Percentiles rank a stretch among this genome's conserved stretches.
Conservation (phyloP, 163 green algal genomes). For the Volvox carteri region DNA sequence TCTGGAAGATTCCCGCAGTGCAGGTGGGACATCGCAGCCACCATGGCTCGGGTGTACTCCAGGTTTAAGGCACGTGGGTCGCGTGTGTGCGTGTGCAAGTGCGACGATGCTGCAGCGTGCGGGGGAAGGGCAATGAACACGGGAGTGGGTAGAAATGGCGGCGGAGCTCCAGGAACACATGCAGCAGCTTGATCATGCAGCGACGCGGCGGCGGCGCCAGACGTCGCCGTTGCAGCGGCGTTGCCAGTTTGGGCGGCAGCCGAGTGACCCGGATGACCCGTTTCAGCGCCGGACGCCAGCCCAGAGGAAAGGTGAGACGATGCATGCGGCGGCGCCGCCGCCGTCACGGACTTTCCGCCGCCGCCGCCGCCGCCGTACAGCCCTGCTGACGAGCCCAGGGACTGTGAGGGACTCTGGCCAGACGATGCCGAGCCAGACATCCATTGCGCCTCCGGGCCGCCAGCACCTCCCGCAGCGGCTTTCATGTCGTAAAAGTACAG, state of each 20-base stretch:
- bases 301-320: not conserved
- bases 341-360: not conserved
- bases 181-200: not conserved
- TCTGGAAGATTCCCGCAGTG: not conserved
- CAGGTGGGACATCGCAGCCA: not conserved
- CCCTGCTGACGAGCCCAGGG: conserved; percentile 14
- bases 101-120: not conserved
- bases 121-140: not conserved
- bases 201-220: not conserved
- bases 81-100: not conserved
- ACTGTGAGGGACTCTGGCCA: conserved; percentile 18
- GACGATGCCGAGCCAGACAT: conserved; percentile 1
- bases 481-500: conserved; percentile 23
- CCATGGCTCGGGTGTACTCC: conserved; percentile 34
- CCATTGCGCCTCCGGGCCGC: not conserved
- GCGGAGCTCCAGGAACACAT: no score
- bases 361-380: not conserved
- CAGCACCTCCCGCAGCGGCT: not conserved
- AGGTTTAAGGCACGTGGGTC: not conserved
- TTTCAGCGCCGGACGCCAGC: not conserved
- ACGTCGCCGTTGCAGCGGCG: not conserved
- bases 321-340: not conserved
- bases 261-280: not conserved
- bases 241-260: not conserved
- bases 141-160: not conserved